Conservation (phyloP, 108 stramenopile species). For the Craspedostauros australis region DNA sequence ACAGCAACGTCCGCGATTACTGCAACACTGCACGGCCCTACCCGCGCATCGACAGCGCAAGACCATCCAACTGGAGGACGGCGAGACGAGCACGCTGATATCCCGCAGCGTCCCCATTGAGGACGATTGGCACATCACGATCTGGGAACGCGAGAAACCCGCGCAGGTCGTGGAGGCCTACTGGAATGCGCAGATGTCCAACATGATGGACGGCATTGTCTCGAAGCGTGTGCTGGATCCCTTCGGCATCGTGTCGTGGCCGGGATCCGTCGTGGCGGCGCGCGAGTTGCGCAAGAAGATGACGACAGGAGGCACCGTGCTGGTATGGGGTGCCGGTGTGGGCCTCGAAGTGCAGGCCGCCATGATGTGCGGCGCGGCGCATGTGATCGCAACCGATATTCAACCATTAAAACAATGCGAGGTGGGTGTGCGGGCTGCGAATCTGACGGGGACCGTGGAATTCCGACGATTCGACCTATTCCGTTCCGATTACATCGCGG, state of each 20-base stretch:
- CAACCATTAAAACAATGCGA: constrained; percentile 59
- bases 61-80: no score
- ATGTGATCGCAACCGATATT: constrained; percentile 71
- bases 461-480: constrained; percentile 12
- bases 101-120: constrained; percentile 15
- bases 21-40: no score
- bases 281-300: constrained; percentile 38
- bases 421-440: constrained; percentile 39
- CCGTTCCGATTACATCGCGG: constrained; percentile 5
- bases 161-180: constrained; percentile 62
- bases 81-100: no score
- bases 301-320: constrained; percentile 26
- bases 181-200: constrained; percentile 32
- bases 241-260: constrained; percentile 79
- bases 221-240: constrained; percentile 45
- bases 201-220: constrained; percentile 2
- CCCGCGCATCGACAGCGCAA: no score
- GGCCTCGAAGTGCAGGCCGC: constrained; percentile 71
- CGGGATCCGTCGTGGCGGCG: constrained; percentile 68
- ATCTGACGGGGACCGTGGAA: constrained; percentile 6
- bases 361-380: constrained; percentile 54
- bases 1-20: no score
- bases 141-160: constrained; percentile 75
- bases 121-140: constrained; percentile 32
- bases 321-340: constrained; percentile 71